A percentile compares a stretch with the other conserved stretches of the same genome.
These are phyloP conservation scores for Paraleonurus japonicus DNA, from an alignment of 257 asterid genomes.

Conservation along the genomic window DNA sequence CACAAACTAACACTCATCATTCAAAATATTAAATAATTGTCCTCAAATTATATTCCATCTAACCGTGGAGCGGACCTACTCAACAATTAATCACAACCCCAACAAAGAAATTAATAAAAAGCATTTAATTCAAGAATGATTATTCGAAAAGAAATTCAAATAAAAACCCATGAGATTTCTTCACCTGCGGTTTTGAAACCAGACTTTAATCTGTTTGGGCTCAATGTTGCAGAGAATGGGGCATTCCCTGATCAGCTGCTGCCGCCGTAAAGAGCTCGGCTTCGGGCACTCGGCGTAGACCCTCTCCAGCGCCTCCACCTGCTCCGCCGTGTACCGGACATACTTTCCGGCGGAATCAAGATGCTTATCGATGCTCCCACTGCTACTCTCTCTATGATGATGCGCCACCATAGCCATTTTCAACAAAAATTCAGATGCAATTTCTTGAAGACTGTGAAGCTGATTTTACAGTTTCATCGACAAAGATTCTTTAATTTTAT, in stretches of 20 bases:
- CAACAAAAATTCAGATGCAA: neutral
- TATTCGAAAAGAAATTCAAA: neutral
- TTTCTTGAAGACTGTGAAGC: conserved; percentile 19
- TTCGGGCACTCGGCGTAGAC: conserved; percentile 88
- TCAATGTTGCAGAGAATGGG: conserved; percentile 83
- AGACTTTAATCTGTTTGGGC: conserved; percentile 92
- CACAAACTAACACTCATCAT: too few relatives aligned
- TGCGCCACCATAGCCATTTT: conserved; percentile 84
- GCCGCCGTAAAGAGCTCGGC: conserved; percentile 84
- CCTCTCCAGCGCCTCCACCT: conserved; percentile 93
- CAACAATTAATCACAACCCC: neutral
- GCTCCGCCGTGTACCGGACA: conserved; percentile 89
- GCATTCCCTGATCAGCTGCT: conserved; percentile 85
- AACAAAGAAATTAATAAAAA: neutral
- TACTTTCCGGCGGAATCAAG: conserved; percentile 83
- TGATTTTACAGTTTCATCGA: conserved; percentile 23
- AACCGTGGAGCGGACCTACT: too few relatives aligned
- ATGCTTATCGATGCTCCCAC: conserved; percentile 67
- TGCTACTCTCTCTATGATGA: conserved; percentile 76
- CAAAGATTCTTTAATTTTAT: conserved; percentile 26
- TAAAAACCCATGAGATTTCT: neutral
- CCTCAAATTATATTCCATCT: too few relatives aligned
- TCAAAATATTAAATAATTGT: too few relatives aligned
- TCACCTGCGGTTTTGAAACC: conserved; percentile 96
- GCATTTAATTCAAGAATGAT: neutral